phyloP scores from a whole-genome alignment of 2,329 filamentous ascomycete genomes.

The Neonectria neomacrospora region DNA sequence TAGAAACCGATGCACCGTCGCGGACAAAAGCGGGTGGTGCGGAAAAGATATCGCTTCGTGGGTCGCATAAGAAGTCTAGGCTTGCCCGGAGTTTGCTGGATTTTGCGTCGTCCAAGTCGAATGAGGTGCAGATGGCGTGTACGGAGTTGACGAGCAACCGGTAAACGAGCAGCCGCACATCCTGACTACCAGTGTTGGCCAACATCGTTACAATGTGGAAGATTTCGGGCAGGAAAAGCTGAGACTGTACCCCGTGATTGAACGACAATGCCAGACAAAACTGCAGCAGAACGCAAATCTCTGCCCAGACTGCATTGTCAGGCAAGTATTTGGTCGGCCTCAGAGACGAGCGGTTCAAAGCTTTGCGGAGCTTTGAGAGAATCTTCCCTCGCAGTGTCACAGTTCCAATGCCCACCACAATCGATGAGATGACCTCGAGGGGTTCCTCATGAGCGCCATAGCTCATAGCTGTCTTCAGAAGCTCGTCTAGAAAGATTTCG shows the following conservation, averaged over 20 bases:
- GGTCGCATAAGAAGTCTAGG: constrained; percentile 69
- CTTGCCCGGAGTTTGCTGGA: constrained; percentile 66
- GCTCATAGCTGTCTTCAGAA: constrained; percentile 70
- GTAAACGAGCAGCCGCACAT: constrained; percentile 69
- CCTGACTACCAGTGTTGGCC: constrained; percentile 70
- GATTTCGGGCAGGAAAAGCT: constrained; percentile 74
- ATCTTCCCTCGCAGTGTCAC: constrained; percentile 73
- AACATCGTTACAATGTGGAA: constrained; percentile 79
- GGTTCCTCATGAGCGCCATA: constrained; percentile 69
- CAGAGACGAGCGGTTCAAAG: constrained; percentile 73
- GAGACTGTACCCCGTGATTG: constrained; percentile 73
- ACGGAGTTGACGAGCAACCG: constrained; percentile 73
- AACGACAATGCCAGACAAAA: constrained; percentile 76
- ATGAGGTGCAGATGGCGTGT: constrained; percentile 74
- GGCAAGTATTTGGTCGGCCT: constrained; percentile 73
- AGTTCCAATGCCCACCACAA: constrained; percentile 71
- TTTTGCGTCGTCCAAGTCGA: constrained; percentile 68
- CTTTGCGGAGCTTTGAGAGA: constrained; percentile 72
- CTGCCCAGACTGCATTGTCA: constrained; percentile 76
- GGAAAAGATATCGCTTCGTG: constrained; percentile 68
- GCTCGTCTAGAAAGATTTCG: constrained; percentile 74
- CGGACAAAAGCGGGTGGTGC: constrained; percentile 57
- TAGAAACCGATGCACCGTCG: constrained; percentile 66
- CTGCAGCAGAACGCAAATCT: constrained; percentile 73
- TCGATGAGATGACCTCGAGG: constrained; percentile 69